Base-by-base conservation (phyloP, 2,329 filamentous ascomycete species). In the Aureobasidium subglaciale region DNA sequence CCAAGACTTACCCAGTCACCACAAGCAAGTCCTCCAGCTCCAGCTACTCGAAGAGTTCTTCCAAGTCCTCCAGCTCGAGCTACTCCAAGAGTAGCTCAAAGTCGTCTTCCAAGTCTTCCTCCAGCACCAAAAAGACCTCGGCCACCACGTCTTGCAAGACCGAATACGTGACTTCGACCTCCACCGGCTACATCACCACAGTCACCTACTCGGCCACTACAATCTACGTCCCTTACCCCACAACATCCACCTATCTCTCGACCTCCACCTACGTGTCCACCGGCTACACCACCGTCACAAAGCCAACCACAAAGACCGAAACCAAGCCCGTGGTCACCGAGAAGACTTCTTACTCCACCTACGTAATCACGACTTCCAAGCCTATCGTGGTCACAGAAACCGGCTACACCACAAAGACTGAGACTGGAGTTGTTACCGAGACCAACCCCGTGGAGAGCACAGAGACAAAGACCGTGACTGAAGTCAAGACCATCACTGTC, bases 71-170 rank as follows among this genome's bases (percentile, higher is more conserved):
- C 41, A 46, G 41, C 41, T 46, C 20, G 30, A 45, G 42, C 52
- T 18, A 16, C 6, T 55, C 40, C 10, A 38, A 27, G 15, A 34
- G 18, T 13, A 34, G 20, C 30, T 43, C 38, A 27, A 42, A 55
- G 25, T 41, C 24, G 13, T 53, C 35, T 11, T 53, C 49, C 49
- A 53, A 43, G 27, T 30, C 34, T 20, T 42, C 37, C 9, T 42
- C 37, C 27, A 34, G 11, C 9, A 25, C 18, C 46, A 20, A 24
- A 7, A 22, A n/a, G 22, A 37, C n/a, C 46, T 37, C 27, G 20
- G 37, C 18, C 15, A 42, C 16, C 50, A 54, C 50, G 6, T 42
- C 50, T 9, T 54, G 50, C 50, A 42, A 13, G 29, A 54, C 50
- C 9, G 13, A 25, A 13, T 54, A 54, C 37, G 13, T 24, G 4